Base-by-base conservation (phyloP, 106 monocot species). In the Phalaenopsis equestris region DNA sequence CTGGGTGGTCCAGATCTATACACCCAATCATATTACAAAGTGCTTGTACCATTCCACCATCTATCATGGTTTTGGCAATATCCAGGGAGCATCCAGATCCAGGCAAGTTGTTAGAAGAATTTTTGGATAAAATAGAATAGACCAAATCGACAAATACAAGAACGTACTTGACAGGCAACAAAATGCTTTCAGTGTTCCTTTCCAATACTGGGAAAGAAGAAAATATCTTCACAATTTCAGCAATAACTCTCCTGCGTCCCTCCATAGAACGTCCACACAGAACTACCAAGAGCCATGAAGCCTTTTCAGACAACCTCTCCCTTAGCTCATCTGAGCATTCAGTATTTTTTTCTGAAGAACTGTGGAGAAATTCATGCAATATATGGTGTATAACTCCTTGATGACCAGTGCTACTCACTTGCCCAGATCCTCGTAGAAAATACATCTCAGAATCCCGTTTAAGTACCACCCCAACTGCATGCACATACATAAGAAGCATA, bases 401-500 rank as follows among this genome's bases (percentile, higher is more conserved):
- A 78, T 82, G 73, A 47, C 84, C 81, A 55, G 78, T 43, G 46
- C 83, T 65, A 68, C 83, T 86, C 56, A 48, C 78, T 80, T 86
- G 86, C 68, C 80, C 84, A 75, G 79, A 78, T 47, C 79, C 81
- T 46, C 85, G 86, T 16, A 82, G 7, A 47, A 84, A 87, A 43
- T 49, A 85, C 78, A 81, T 77, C 77, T 93, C 93, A 19, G 77
- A 78, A 83, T 93, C 93, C 38, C 90, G 86, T 79, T 72, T 87
- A 64, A 93, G 75, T 68, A 93, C 79, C 67, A 93, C 87, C 38
- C 82, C 85, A 8, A 87, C 86, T 39, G 93, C 85, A 82, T 90
- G 90, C 42, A 82, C 82, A 86, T 93, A 93, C 90, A 89, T 90
- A 38, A 93, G 87, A 58, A 93, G 87, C 73, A 93, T 93, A 76